Percentiles rank a stretch among this genome's conserved stretches.
phyloP scores from a whole-genome alignment of 1,284 basidiomycete species.

The Sporisorium scitamineum region DNA sequence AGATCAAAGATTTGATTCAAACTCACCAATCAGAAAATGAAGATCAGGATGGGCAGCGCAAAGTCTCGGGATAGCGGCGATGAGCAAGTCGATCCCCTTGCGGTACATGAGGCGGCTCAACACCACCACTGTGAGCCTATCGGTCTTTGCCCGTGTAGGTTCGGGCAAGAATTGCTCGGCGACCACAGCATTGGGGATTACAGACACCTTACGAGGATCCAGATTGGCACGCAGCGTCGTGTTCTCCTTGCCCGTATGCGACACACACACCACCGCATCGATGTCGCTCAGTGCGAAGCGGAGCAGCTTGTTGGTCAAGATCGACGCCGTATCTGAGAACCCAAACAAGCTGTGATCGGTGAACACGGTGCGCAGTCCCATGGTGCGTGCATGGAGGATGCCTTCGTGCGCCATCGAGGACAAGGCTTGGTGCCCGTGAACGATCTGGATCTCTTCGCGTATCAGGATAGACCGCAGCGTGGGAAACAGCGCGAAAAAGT shows the following conservation, averaged over 20 bases:
- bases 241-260: conserved; percentile 92
- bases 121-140: conserved; percentile 83
- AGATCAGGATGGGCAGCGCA: conserved; percentile 86
- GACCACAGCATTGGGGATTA: conserved; percentile 92
- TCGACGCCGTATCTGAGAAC: conserved; percentile 94
- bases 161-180: conserved; percentile 85
- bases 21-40: conserved; percentile 85
- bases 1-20: too few species aligned
- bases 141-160: conserved; percentile 36
- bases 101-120: conserved; percentile 95
- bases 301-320: conserved; percentile 95
- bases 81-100: conserved; percentile 95
- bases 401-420: conserved; percentile 92
- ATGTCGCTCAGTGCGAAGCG: conserved; percentile 87
- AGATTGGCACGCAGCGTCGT: conserved; percentile 85
- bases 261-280: conserved; percentile 94
- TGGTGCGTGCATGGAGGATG: conserved; percentile 79
- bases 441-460: conserved; percentile 85
- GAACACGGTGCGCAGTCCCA: conserved; percentile 83
- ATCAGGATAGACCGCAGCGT: conserved; percentile 89
- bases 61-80: conserved; percentile 89
- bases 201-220: conserved; percentile 59
- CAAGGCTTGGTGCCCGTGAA: conserved; percentile 92
- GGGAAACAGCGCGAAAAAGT: conserved; percentile 91
- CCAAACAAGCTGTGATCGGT: conserved; percentile 98